Conservation (phyloP, 2,329 filamentous ascomycete genomes). For the Periconia macrospinosa region DNA sequence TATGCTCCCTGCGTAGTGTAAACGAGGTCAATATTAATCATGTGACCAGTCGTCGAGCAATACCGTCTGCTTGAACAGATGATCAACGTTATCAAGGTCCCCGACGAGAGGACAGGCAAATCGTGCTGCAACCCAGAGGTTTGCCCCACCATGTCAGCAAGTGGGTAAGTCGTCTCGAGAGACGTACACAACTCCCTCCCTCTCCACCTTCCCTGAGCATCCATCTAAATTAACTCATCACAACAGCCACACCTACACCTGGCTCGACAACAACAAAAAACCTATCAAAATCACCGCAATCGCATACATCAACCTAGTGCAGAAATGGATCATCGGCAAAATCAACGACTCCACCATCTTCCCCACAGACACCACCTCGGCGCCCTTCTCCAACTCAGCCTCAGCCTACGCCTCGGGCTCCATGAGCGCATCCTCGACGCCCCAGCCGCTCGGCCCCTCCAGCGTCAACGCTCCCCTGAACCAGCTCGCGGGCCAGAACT, state of each 20-base stretch:
- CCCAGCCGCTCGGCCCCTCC: slow-evolving; percentile 50
- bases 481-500: slow-evolving; percentile 68
- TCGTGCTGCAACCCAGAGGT: slow-evolving; percentile 81
- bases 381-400: slow-evolving; percentile 61
- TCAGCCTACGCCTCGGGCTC: slow-evolving; percentile 60
- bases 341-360: slow-evolving; percentile 89
- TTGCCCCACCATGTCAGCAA: slow-evolving; percentile 93
- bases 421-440: slow-evolving; percentile 46
- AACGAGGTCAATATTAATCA: slow-evolving; percentile 21
- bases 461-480: slow-evolving; percentile 59
- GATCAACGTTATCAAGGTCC: slow-evolving; percentile 84
- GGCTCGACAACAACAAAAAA: slow-evolving; percentile 84
- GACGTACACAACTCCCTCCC: neutral
- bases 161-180: slow-evolving; percentile 68
- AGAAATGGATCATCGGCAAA: slow-evolving; percentile 96
- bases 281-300: slow-evolving; percentile 90
- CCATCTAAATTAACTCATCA: slow-evolving; percentile 11
- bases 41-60: slow-evolving; percentile 78
- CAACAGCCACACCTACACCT: slow-evolving; percentile 88
- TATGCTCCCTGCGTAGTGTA: slow-evolving; percentile 45
- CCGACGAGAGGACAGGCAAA: slow-evolving; percentile 72
- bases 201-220: neutral
- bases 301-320: slow-evolving; percentile 93
- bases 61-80: slow-evolving; percentile 88
- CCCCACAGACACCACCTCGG: slow-evolving; percentile 76